Conservation (phyloP, 2,329 filamentous ascomycete species). For the Sclerotinia spermophila region DNA sequence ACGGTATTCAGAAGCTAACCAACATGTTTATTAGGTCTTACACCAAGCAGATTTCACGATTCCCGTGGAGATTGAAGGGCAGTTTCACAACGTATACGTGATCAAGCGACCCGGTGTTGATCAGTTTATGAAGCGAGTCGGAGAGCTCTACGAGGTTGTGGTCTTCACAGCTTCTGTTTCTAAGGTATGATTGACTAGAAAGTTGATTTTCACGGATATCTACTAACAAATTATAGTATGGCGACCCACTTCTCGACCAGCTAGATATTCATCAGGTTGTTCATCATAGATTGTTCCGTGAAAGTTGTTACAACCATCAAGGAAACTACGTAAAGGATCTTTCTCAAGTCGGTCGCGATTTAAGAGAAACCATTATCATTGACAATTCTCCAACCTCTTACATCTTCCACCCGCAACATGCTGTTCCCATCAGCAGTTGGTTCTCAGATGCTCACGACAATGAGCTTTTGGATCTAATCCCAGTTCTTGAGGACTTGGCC, state of each 20-base stretch:
- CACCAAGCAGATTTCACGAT: constrained; percentile 99
- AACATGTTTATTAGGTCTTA: constrained; percentile 61
- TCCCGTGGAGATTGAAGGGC: constrained; percentile 96
- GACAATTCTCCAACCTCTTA: constrained; percentile 99
- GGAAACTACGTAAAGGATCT: constrained; percentile 99
- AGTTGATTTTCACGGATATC: constrained; percentile 5
- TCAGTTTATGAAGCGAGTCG: constrained; percentile 97
- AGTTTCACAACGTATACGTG: constrained; percentile 98
- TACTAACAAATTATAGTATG: constrained; percentile 60
- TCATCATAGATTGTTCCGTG: constrained; percentile 91
- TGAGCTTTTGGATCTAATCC: constrained; percentile 94
- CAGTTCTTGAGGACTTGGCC: constrained; percentile 94
- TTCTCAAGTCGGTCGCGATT: constrained; percentile 90
- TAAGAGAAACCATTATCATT: constrained; percentile 98
- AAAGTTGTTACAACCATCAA: constrained; percentile 99
- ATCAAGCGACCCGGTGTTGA: constrained; percentile 99
- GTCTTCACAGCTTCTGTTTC: constrained; percentile 98
- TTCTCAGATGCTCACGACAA: constrained; percentile 99
- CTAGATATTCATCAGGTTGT: constrained; percentile 96
- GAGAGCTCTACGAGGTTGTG: constrained; percentile 96
- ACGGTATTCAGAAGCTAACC: constrained; percentile 13
- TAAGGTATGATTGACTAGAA: constrained; percentile 59
- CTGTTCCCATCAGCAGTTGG: constrained; percentile 99
- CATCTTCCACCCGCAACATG: constrained; percentile 98
- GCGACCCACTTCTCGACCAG: constrained; percentile 92